phyloP scores from a whole-genome alignment of 768 basidiomycete genomes.

The Boletus sp. region DNA sequence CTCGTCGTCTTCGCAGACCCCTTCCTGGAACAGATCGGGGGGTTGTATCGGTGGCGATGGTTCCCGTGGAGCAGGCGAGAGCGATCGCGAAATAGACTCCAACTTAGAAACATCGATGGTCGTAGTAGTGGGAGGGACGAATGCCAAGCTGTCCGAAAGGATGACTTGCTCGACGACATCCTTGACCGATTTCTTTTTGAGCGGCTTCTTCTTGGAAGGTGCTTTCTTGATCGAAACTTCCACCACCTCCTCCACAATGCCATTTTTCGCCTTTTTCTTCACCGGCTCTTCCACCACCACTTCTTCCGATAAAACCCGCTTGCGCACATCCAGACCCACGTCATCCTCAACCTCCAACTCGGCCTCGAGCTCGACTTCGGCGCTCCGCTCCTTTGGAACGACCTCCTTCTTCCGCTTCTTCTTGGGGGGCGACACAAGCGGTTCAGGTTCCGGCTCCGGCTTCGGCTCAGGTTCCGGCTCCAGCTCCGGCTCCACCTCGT shows the following conservation, averaged over 20 bases:
- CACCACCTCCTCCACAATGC: conserved; percentile 34
- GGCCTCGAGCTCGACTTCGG: no score
- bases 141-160: conserved; percentile 46
- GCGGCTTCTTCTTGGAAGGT: conserved; percentile 33
- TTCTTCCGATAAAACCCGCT: conserved; percentile 45
- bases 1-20: conserved; percentile 81
- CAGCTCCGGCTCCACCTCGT: conserved; percentile 27
- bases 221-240: conserved; percentile 35
- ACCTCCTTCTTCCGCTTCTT: conserved; percentile 57
- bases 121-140: conserved; percentile 47
- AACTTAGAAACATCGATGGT: conserved; percentile 46
- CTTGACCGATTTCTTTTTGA: conserved; percentile 35
- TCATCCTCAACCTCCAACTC: conserved; percentile 63
- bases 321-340: conserved; percentile 35
- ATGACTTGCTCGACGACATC: conserved; percentile 48
- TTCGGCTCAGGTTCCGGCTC: conserved; percentile 30
- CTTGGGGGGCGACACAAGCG: conserved; percentile 44
- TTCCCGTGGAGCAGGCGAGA: conserved; percentile 44
- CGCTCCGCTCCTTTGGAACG: conserved; percentile 33
- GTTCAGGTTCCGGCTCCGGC: conserved; percentile 34
- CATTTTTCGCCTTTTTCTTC: conserved; percentile 31
- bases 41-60: conserved; percentile 43
- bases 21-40: conserved; percentile 51
- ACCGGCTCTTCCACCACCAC: conserved; percentile 31
- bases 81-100: conserved; percentile 49